Evolutionary conservation across 768 basidiomycete genomes (phyloP).

Genomic region (Mycena vitilis): DNA sequence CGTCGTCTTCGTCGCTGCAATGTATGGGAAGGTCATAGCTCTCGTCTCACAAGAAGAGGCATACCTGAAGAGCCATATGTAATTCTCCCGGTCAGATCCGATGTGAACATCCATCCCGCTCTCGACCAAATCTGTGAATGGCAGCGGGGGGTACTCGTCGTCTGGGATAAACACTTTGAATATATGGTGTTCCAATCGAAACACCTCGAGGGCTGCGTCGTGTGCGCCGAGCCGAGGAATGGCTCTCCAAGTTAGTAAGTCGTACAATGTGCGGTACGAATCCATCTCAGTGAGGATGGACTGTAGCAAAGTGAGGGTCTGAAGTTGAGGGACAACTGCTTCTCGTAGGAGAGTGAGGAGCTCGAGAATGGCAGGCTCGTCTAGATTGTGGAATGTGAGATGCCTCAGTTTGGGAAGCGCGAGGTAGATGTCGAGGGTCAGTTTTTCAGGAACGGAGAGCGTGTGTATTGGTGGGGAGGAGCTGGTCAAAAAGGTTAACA

Average conservation of each 20-base stretch:
- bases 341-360: neutral
- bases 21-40: no score
- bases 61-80: no score
- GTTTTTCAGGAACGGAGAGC: no score
- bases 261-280: neutral
- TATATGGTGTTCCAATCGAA: neutral
- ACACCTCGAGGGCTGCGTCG: slow-evolving; percentile 7
- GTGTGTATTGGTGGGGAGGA: no score
- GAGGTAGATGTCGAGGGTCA: no score
- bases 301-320: slow-evolving; percentile 8
- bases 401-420: slow-evolving; percentile 3
- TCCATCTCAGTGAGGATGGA: no score
- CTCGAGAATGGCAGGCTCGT: neutral
- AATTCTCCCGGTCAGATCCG: neutral
- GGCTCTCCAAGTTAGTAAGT: neutral
- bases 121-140: slow-evolving; percentile 6
- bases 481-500: no score
- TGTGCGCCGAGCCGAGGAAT: neutral
- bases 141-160: neutral
- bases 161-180: neutral
- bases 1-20: no score
- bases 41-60: no score
- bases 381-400: neutral
- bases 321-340: slow-evolving; percentile 10
- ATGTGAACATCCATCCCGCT: slow-evolving; percentile 7